Conservation (phyloP, 768 basidiomycete species). For the Rhodotorula kratochvilovae region DNA sequence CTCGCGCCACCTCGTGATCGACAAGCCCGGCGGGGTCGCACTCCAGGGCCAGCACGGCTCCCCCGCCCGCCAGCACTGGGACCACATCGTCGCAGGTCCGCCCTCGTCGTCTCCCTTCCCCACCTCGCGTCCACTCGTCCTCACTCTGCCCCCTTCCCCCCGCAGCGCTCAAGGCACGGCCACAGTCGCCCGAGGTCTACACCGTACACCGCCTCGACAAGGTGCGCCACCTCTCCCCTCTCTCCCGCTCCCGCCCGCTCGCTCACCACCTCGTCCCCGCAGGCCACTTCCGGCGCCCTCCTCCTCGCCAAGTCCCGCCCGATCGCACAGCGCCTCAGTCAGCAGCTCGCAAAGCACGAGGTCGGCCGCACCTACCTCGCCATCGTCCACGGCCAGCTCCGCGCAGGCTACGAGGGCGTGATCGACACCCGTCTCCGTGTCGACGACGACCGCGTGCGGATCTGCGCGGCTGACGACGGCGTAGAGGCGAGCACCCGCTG, state of each 20-base stretch:
- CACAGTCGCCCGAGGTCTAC: neutral
- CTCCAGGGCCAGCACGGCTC: slow-evolving; percentile 26
- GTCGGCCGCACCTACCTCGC: slow-evolving; percentile 30
- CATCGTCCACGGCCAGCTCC: slow-evolving; percentile 31
- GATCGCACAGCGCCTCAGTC: slow-evolving; percentile 10
- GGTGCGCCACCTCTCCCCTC: neutral
- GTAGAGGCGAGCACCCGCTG: slow-evolving; percentile 21
- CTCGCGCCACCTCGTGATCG: slow-evolving; percentile 12
- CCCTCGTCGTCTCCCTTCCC: slow-evolving; percentile 6
- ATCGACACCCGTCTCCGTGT: slow-evolving; percentile 3
- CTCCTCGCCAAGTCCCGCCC: slow-evolving; percentile 17
- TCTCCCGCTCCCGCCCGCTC: no score
- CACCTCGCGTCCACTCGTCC: neutral
- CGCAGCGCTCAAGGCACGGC: neutral
- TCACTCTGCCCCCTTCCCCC: neutral
- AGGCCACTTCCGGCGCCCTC: slow-evolving; percentile 20
- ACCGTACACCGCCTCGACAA: slow-evolving; percentile 37
- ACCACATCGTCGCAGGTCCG: slow-evolving; percentile 10
- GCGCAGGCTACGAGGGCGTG: slow-evolving; percentile 18
- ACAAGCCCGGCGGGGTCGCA: slow-evolving; percentile 23
- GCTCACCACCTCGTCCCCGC: neutral
- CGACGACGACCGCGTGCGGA: slow-evolving; percentile 30
- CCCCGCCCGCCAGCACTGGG: slow-evolving; percentile 9
- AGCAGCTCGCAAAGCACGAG: slow-evolving; percentile 22
- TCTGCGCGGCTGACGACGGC: slow-evolving; percentile 2